Evolutionary conservation across 371 early-diverging fungal genomes (phyloP).

Genomic region (Circinella minor): DNA sequence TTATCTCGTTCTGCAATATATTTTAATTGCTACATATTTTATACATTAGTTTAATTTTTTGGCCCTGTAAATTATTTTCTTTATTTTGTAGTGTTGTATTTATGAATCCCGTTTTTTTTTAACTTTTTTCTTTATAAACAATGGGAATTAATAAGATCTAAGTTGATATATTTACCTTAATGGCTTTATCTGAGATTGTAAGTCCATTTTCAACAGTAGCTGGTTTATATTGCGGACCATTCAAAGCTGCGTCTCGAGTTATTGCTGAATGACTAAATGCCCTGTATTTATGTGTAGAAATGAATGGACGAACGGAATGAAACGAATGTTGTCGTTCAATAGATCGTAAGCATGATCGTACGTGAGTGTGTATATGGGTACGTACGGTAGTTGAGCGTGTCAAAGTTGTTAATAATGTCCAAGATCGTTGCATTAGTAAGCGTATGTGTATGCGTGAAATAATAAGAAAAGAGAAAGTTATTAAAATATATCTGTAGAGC

Average conservation of each 20-base stretch:
- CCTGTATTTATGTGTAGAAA: neutral
- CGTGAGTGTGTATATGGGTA: neutral
- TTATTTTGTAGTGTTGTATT: too few relatives aligned
- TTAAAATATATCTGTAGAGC: neutral
- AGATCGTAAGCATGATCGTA: neutral
- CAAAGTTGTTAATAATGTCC: neutral
- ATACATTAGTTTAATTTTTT: too few relatives aligned
- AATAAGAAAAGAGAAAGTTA: neutral
- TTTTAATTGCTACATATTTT: constrained; percentile 62
- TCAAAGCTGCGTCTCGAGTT: neutral
- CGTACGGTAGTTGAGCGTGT: neutral
- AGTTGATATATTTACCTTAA: constrained; percentile 33
- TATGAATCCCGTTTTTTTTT: too few relatives aligned
- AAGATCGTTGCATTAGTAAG: constrained; percentile 9
- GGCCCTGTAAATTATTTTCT: too few relatives aligned
- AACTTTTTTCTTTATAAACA: too few relatives aligned
- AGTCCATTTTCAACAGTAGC: constrained; percentile 40
- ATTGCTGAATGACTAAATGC: constrained; percentile 4
- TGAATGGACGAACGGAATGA: neutral
- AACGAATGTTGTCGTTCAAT: neutral
- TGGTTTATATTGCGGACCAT: constrained; percentile 16
- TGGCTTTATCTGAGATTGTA: constrained; percentile 42
- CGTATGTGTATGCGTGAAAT: neutral
- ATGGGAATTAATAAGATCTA: too few relatives aligned
- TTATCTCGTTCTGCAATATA: constrained; percentile 63